Base-by-base conservation (phyloP, 352 stramenopile genomes). In the Phytophthora brassicae region DNA sequence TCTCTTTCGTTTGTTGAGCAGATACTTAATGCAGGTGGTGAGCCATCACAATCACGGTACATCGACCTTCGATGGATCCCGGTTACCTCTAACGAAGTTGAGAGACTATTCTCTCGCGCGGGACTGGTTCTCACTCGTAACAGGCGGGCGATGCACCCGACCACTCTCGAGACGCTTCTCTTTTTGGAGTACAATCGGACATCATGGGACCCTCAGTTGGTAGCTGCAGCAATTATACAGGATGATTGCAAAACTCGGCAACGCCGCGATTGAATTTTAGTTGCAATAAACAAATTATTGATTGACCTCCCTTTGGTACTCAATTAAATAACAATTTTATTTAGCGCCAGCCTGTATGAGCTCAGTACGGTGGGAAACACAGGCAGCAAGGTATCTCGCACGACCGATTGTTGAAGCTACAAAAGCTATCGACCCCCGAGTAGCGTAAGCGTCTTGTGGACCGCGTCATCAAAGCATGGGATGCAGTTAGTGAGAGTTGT, bases 231-330 rank as follows among this genome's bases (percentile, higher is more conserved):
- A 2, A 6, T 47, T 28, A 6, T 2, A 6, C 36, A 24, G 22
- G 4, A 36, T 1, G 2, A 17, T 0, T 22, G 23, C 3, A 2
- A 12, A 19, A 46, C 16, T 8, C 17, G 23, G 23, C 36, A 47
- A 36, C 9, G 29, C 14, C 6, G 33, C 13, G 20, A 14, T 23
- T 54, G 47, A 54, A 22, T 24, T 36, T 38, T 46, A 9, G 35
- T 56, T 31, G 2, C 17, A 56, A 56, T 36, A 56, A 56, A 56
- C 49, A 36, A 56, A 47, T 56, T 39, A 47, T 56, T 56, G 35
- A 39, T 47, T 56, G 49, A 56, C 36, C 2, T 22, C 29, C 6
- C 6, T 35, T 35, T 35, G 29, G 29, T 6, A 6, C 29, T 35
- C 29, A 35, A 35, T 35, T 35, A 35, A 35, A 35, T 12, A 12